These are phyloP conservation scores for Zoysia pacifica DNA, from an alignment of 176 grass and related monocot genomes.

Conservation along the genomic window DNA sequence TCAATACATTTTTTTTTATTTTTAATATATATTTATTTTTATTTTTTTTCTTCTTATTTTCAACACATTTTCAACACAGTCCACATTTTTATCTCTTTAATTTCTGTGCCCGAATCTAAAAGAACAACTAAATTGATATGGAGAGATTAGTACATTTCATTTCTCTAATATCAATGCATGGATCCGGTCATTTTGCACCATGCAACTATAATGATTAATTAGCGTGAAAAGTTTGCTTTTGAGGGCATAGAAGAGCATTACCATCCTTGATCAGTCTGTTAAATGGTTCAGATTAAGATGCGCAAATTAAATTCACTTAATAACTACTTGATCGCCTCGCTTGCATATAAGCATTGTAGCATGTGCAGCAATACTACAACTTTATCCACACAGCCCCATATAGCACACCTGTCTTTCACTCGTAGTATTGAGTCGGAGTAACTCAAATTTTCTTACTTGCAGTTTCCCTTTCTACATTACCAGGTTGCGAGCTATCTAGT, in stretches of 20 bases:
- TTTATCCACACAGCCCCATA: background rate
- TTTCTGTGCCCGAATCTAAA: too few species aligned
- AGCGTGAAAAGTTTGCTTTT: background rate
- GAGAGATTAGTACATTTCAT: background rate
- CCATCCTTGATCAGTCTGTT: background rate
- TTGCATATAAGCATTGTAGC: conserved; percentile 28
- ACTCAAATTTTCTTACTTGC: conserved; percentile 14
- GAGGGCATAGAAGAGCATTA: background rate
- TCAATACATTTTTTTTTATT: too few species aligned
- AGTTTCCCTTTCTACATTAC: conserved; percentile 15
- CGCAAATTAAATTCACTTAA: background rate
- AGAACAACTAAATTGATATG: too few species aligned
- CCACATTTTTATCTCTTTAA: too few species aligned
- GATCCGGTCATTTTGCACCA: background rate
- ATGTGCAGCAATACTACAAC: conserved; percentile 16
- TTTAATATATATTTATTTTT: too few species aligned
- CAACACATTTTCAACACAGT: too few species aligned
- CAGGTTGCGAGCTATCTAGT: conserved; percentile 36
- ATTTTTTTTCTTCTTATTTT: too few species aligned
- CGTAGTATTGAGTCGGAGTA: conserved; percentile 1
- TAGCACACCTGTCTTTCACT: conserved; percentile 16
- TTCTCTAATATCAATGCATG: background rate
- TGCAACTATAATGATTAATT: background rate
- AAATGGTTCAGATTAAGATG: background rate
- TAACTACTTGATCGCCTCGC: conserved; percentile 23